Conservation (phyloP, 2,329 filamentous ascomycete species). For the Clarireedia paspali region DNA sequence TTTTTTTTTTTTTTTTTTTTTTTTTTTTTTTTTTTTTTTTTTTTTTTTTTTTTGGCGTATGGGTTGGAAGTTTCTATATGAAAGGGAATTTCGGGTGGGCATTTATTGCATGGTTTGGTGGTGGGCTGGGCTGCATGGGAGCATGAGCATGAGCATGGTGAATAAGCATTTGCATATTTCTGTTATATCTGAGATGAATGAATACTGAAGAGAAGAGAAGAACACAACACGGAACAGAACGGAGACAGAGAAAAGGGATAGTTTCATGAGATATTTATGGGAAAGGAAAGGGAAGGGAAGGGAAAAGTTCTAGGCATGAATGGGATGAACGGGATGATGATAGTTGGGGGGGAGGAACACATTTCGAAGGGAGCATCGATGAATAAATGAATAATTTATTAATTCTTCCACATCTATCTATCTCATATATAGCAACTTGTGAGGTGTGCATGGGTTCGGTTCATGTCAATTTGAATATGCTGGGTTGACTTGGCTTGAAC, state of each 20-base stretch:
- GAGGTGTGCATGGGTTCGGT: background rate
- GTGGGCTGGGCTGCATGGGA: too few relatives aligned
- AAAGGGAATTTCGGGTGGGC: too few relatives aligned
- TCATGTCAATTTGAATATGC: too few relatives aligned
- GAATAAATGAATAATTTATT: background rate
- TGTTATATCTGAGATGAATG: too few relatives aligned
- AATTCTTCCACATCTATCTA: too few relatives aligned
- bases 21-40: background rate
- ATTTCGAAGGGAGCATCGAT: background rate
- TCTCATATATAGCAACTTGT: too few relatives aligned
- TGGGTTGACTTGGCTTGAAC: too few relatives aligned
- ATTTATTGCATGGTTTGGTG: background rate
- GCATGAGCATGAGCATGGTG: too few relatives aligned
- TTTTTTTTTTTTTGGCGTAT: background rate
- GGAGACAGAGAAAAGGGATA: background rate
- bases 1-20: background rate
- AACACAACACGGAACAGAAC: too few relatives aligned
- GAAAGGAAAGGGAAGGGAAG: background rate
- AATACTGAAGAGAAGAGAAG: too few relatives aligned
- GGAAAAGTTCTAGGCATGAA: background rate
- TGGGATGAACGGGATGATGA: background rate
- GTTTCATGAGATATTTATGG: background rate
- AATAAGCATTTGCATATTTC: too few relatives aligned
- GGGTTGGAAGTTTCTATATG: background rate
- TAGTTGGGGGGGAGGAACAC: background rate